A percentile compares a stretch with the other conserved stretches of the same genome.
phyloP scores from a whole-genome alignment of 108 stramenopile species.

The Schizochytrium sp. region DNA sequence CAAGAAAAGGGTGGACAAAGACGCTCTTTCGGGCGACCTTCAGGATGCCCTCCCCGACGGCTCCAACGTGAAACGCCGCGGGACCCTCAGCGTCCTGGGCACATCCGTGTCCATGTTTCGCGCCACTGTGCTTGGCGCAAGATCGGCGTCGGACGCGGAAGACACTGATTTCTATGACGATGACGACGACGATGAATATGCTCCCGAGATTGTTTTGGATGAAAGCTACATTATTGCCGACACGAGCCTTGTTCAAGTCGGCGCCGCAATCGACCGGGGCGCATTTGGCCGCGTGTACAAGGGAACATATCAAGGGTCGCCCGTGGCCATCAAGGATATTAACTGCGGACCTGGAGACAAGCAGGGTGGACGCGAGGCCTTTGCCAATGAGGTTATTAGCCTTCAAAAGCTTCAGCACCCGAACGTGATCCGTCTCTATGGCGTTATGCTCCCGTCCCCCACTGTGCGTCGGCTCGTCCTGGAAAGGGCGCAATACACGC shows the following conservation, averaged over 20 bases:
- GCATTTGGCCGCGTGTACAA: neutral
- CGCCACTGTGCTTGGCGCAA: neutral
- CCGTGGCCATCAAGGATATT: neutral
- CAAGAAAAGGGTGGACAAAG: neutral
- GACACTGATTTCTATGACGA: neutral
- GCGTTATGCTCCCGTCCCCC: neutral
- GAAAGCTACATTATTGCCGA: neutral
- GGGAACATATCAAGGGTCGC: neutral
- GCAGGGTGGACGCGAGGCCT: neutral
- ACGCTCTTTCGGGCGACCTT: neutral
- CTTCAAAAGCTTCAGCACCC: neutral
- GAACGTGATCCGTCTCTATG: neutral
- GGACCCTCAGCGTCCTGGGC: neutral
- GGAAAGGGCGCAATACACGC: neutral
- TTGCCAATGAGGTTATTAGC: neutral
- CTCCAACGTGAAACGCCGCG: neutral
- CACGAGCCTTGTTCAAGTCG: neutral
- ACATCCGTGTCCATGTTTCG: neutral
- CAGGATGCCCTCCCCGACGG: neutral
- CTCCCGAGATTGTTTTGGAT: neutral
- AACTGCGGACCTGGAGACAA: neutral
- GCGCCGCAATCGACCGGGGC: neutral
- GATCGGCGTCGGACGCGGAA: no score
- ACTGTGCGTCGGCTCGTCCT: neutral
- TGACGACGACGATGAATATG: neutral